These are phyloP conservation scores for Asclepias syriaca DNA, from an alignment of 257 asterid genomes.

Conservation along the genomic window DNA sequence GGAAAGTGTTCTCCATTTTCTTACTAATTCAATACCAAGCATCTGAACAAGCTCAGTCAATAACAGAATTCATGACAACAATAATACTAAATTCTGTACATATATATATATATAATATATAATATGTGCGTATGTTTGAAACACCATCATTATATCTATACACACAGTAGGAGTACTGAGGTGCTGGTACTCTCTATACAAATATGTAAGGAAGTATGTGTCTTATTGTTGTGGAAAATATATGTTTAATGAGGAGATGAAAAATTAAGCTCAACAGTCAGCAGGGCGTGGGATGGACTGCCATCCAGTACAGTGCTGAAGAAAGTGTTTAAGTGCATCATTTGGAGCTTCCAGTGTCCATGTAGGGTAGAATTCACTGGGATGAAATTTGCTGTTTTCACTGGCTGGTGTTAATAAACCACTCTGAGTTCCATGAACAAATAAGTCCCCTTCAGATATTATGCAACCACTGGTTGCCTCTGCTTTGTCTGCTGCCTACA, in stretches of 20 bases:
- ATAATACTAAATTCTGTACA: too few relatives aligned
- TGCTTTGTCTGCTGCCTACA: constrained; percentile 67
- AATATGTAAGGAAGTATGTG: neutral
- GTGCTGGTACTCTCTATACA: neutral
- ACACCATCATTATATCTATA: neutral
- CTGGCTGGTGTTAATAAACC: constrained; percentile 37
- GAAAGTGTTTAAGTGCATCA: constrained; percentile 49
- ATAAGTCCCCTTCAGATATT: constrained; percentile 70
- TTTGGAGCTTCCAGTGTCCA: constrained; percentile 66
- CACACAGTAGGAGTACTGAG: neutral
- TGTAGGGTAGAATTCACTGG: constrained; percentile 40
- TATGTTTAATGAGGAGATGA: neutral
- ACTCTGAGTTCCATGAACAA: constrained; percentile 45
- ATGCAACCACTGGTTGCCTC: constrained; percentile 59
- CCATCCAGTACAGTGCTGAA: constrained; percentile 70
- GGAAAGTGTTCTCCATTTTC: neutral
- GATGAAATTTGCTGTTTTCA: constrained; percentile 41
- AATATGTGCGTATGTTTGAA: neutral
- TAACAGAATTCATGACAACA: neutral
- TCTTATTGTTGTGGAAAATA: neutral
- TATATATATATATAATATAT: too few relatives aligned
- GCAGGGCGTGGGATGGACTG: constrained; percentile 39
- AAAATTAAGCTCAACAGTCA: constrained; percentile 23
- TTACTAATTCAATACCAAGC: neutral
- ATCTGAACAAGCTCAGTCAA: neutral